Percentiles rank a stretch among this genome's conserved stretches.
Evolutionary conservation across 495 filamentous ascomycete genomes (phyloP).

Genomic region (Recurvomyces mirabilis): DNA sequence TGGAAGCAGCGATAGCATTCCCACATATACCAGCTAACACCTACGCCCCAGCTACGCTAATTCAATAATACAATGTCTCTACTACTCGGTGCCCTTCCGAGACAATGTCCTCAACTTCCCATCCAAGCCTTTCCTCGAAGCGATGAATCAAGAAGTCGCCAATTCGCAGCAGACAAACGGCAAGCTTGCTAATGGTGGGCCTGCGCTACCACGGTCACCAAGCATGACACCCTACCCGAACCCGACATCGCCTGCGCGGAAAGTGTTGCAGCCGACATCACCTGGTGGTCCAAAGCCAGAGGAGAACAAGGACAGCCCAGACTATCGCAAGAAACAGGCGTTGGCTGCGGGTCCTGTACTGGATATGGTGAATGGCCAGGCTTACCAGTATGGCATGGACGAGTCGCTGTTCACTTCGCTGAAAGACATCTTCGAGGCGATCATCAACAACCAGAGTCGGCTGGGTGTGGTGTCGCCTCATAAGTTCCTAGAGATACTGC

Average conservation of each 20-base stretch:
- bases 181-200: slow-evolving; percentile 2
- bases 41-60: slow-evolving; percentile 69
- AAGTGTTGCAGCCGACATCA: slow-evolving; percentile 18
- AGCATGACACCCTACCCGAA: slow-evolving; percentile 18
- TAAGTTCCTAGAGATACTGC: slow-evolving; percentile 85
- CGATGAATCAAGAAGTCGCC: background rate
- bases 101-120: slow-evolving; percentile 92
- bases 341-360: slow-evolving; percentile 76
- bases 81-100: slow-evolving; percentile 89
- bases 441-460: slow-evolving; percentile 69
- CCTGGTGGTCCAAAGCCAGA: slow-evolving; percentile 46
- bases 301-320: slow-evolving; percentile 72
- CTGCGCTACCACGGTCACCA: slow-evolving; percentile 4
- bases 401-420: slow-evolving; percentile 89
- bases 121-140: slow-evolving; percentile 33
- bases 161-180: background rate
- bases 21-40: slow-evolving; percentile 22
- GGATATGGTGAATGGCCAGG: slow-evolving; percentile 68
- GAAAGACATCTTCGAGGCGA: slow-evolving; percentile 90
- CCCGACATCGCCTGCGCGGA: slow-evolving; percentile 15
- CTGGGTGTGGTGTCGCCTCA: slow-evolving; percentile 88
- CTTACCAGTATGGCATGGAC: slow-evolving; percentile 75
- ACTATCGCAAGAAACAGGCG: slow-evolving; percentile 94
- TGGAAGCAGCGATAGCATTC: slow-evolving; percentile 8
- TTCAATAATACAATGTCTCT: slow-evolving; percentile 93